Evolutionary conservation across 1,139 yeast genomes (phyloP).

Genomic region (Taphrina populina): DNA sequence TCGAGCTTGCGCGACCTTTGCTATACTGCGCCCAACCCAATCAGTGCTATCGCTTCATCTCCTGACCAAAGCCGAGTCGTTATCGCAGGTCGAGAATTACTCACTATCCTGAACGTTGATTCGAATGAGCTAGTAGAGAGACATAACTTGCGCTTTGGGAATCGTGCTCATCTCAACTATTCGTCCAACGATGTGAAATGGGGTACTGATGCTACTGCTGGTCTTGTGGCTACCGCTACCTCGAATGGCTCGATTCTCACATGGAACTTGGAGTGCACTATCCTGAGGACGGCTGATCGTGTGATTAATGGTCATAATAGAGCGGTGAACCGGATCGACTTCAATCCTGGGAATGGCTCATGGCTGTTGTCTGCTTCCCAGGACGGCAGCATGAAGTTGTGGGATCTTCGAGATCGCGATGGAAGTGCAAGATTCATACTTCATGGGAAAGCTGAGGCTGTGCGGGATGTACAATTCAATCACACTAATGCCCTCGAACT

Average conservation of each 20-base stretch:
- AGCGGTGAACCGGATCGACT: slow-evolving; percentile 77
- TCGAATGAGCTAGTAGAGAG: slow-evolving; percentile 37
- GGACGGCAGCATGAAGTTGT: slow-evolving; percentile 81
- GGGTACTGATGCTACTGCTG: slow-evolving; percentile 43
- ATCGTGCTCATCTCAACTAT: slow-evolving; percentile 38
- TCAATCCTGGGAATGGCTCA: slow-evolving; percentile 58
- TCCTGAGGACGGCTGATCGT: slow-evolving; percentile 23
- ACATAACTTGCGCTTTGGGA: slow-evolving; percentile 38
- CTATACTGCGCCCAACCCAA: slow-evolving; percentile 14
- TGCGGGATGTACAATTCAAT: slow-evolving; percentile 48
- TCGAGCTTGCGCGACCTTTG: background rate
- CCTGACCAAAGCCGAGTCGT: slow-evolving; percentile 20
- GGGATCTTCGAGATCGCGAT: slow-evolving; percentile 49
- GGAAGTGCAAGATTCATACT: slow-evolving; percentile 45
- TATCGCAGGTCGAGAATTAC: slow-evolving; percentile 38
- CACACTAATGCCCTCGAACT: slow-evolving; percentile 51
- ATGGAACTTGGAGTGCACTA: slow-evolving; percentile 36
- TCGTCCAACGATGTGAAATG: slow-evolving; percentile 44
- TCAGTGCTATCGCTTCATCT: slow-evolving; percentile 27
- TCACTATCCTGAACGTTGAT: slow-evolving; percentile 42
- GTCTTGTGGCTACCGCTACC: slow-evolving; percentile 39
- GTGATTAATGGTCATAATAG: slow-evolving; percentile 66
- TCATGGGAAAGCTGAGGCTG: slow-evolving; percentile 53
- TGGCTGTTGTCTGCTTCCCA: slow-evolving; percentile 80
- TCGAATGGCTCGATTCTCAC: slow-evolving; percentile 38